Evolutionary conservation across 768 basidiomycete genomes (phyloP).

Genomic region (Phaffia australis): DNA sequence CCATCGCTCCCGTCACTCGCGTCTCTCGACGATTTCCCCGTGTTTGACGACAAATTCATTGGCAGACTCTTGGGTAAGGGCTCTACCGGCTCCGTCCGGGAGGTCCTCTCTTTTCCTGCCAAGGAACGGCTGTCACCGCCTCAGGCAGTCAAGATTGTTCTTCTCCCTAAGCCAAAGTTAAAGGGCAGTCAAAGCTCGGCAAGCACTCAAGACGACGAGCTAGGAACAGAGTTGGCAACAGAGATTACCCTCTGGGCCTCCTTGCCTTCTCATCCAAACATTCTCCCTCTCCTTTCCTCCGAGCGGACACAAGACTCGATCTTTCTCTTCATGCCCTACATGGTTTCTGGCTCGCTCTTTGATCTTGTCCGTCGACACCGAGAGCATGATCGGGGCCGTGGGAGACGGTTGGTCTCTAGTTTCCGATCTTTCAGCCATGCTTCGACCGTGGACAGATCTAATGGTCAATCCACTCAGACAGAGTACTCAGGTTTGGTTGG

Average conservation of each 20-base stretch:
- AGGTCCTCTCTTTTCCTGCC: constrained; percentile 4
- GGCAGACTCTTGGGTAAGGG: constrained; percentile 22
- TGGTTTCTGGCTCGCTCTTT: constrained; percentile 73
- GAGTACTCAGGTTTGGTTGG: too few relatives aligned
- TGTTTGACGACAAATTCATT: neutral
- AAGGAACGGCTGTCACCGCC: constrained; percentile 7
- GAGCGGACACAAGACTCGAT: constrained; percentile 54
- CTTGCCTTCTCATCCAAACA: constrained; percentile 53
- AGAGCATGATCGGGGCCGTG: constrained; percentile 20
- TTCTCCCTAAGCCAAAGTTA: neutral
- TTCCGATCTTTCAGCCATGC: constrained; percentile 28
- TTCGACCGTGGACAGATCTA: constrained; percentile 10
- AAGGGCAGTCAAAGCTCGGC: neutral
- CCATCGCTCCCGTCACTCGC: constrained; percentile 1
- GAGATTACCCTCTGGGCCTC: constrained; percentile 18
- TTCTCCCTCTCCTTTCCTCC: constrained; percentile 67
- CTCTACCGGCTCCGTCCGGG: constrained; percentile 16
- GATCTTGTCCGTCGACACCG: constrained; percentile 46
- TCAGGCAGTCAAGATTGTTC: constrained; percentile 20
- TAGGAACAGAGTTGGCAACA: neutral
- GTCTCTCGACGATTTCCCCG: neutral
- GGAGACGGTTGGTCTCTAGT: constrained; percentile 8
- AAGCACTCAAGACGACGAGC: neutral
- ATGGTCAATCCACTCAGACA: neutral
- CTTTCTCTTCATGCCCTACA: constrained; percentile 71